phyloP scores from a whole-genome alignment of 768 basidiomycete genomes.

The Trametes gibbosa region DNA sequence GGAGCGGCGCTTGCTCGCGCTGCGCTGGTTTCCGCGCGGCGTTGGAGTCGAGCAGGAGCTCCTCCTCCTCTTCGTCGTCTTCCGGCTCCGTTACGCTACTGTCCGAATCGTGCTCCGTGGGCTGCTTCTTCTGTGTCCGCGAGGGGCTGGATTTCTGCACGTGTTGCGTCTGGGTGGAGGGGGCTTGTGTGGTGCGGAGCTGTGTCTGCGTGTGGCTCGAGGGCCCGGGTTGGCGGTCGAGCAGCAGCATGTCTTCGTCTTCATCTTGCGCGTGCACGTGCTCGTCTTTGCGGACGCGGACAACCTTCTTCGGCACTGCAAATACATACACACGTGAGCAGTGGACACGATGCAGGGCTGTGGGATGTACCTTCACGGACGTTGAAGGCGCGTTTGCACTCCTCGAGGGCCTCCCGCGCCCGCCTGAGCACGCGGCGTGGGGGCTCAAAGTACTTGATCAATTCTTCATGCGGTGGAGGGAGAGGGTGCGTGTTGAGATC shows the following conservation, averaged over 20 bases:
- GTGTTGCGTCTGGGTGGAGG: conserved; percentile 21
- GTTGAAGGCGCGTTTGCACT: conserved; percentile 65
- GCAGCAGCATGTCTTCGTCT: conserved; percentile 55
- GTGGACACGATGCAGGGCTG: not conserved
- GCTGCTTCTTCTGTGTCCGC: conserved; percentile 12
- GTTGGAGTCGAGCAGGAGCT: conserved; percentile 24
- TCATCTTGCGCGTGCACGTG: conserved; percentile 64
- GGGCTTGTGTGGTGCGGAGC: too few species aligned
- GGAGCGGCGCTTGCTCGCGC: conserved; percentile 30
- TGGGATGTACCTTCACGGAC: conserved; percentile 65
- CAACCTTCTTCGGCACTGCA: conserved; percentile 62
- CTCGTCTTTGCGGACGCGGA: conserved; percentile 55
- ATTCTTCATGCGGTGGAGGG: conserved; percentile 81
- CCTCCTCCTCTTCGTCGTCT: conserved; percentile 39
- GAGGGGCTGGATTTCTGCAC: conserved; percentile 15
- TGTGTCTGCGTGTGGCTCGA: too few species aligned
- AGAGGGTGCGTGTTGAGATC: conserved; percentile 75
- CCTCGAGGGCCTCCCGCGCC: conserved; percentile 52
- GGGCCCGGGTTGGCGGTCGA: conserved; percentile 40
- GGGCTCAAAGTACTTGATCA: conserved; percentile 80
- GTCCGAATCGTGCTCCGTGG: conserved; percentile 17
- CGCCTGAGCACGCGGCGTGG: conserved; percentile 67
- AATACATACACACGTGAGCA: not conserved
- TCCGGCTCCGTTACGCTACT: conserved; percentile 55
- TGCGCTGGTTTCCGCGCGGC: conserved; percentile 14